These are phyloP conservation scores for Gaeumannomyces sp. DNA, from an alignment of 2,329 filamentous ascomycete genomes.

Conservation along the genomic window DNA sequence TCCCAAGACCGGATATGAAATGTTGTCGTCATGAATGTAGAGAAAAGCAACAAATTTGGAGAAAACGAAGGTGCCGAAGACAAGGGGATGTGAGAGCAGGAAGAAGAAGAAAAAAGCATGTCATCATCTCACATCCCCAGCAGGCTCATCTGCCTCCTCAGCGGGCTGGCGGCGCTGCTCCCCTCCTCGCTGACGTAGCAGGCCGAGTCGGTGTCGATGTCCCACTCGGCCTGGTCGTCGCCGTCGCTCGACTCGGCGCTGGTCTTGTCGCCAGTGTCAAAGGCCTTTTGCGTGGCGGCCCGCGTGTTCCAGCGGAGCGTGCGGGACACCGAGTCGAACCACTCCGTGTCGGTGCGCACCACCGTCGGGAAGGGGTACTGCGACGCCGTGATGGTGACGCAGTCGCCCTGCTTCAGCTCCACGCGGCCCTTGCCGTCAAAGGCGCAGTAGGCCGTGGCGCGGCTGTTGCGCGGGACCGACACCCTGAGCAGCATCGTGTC, in stretches of 20 bases:
- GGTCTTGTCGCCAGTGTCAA: constrained; percentile 47
- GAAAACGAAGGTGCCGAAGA: background rate
- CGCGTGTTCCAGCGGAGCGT: constrained; percentile 94
- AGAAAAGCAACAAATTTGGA: background rate
- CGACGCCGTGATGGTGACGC: constrained; percentile 91
- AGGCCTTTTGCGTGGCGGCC: constrained; percentile 86
- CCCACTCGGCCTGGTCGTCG: constrained; percentile 67
- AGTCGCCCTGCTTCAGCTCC: constrained; percentile 87
- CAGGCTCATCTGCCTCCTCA: constrained; percentile 68
- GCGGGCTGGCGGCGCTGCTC: constrained; percentile 59
- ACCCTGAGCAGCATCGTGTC: constrained; percentile 91
- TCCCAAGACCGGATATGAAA: background rate
- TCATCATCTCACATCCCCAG: constrained; percentile 46
- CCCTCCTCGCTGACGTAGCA: constrained; percentile 69
- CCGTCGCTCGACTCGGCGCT: constrained; percentile 29
- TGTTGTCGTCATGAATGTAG: background rate
- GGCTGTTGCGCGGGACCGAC: constrained; percentile 74
- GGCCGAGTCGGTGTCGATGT: constrained; percentile 85
- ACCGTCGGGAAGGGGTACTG: constrained; percentile 98
- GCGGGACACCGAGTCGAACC: constrained; percentile 92
- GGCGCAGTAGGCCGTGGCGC: constrained; percentile 90
- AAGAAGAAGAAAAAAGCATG: background rate
- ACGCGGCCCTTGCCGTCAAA: constrained; percentile 97
- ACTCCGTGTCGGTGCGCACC: constrained; percentile 81
- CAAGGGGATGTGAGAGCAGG: background rate